phyloP scores from a whole-genome alignment of 352 stramenopile species.

The Aphanomyces astaci region DNA sequence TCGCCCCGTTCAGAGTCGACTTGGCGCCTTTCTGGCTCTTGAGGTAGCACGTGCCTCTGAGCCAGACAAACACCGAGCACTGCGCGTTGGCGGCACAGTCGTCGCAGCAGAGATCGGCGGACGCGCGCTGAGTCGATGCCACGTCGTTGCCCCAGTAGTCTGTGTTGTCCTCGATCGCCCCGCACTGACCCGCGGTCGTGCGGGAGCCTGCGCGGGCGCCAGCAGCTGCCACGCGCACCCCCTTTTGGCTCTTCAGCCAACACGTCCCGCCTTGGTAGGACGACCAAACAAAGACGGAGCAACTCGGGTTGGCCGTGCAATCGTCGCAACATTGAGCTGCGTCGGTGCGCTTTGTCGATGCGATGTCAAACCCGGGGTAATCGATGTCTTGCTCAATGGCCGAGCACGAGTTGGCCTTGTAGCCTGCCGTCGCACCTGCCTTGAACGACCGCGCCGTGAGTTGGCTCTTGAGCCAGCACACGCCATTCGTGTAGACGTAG shows the following conservation, averaged over 20 bases:
- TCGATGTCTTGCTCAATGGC: not conserved
- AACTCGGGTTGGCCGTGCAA: not conserved
- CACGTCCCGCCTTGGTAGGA: conserved; percentile 1
- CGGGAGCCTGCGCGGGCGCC: not conserved
- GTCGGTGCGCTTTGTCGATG: not conserved
- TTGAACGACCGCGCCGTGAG: not conserved
- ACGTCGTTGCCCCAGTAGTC: conserved; percentile 22
- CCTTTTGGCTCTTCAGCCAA: conserved; percentile 10
- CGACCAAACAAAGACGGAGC: conserved; percentile 4
- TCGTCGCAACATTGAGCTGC: not conserved
- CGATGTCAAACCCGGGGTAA: not conserved
- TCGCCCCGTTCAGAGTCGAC: not conserved
- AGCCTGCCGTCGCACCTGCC: not conserved
- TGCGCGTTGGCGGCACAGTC: conserved; percentile 13
- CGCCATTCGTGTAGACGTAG: not conserved
- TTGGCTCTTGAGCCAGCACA: conserved; percentile 18
- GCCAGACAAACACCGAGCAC: conserved; percentile 4
- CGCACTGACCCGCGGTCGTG: not conserved
- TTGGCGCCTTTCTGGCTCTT: not conserved
- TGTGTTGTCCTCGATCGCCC: conserved; percentile 5
- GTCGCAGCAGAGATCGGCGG: conserved; percentile 4
- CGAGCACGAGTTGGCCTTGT: not conserved
- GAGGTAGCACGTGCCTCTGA: conserved; percentile 5
- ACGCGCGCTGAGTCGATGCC: not conserved
- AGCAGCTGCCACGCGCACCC: not conserved